These are phyloP conservation scores for Apiospora aurea DNA, from an alignment of 2,329 filamentous ascomycete species.

Conservation along the genomic window DNA sequence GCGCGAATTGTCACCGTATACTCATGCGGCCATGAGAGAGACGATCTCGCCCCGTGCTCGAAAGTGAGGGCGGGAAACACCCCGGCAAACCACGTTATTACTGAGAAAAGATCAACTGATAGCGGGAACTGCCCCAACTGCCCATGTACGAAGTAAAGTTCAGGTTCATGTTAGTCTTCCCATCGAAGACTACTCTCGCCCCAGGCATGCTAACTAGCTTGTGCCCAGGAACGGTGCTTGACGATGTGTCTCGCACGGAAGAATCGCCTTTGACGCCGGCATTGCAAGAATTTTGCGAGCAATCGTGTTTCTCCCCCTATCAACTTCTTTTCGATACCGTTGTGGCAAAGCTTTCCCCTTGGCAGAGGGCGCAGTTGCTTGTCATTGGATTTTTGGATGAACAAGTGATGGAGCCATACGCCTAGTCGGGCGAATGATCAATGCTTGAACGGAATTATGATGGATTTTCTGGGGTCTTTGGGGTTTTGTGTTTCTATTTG, in stretches of 20 bases:
- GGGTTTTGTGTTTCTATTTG: not conserved
- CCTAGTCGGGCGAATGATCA: not conserved
- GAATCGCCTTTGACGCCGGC: not conserved
- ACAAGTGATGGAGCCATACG: not conserved
- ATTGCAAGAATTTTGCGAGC: not conserved
- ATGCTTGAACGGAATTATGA: not conserved
- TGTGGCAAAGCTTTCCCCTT: not conserved
- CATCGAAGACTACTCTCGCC: not conserved
- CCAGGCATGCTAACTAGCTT: not conserved
- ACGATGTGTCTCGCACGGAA: not conserved
- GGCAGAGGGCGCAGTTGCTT: not conserved
- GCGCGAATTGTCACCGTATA: not conserved
- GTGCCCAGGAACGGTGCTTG: not conserved
- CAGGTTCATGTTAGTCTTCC: not conserved
- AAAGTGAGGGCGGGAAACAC: no score
- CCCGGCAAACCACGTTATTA: no score
- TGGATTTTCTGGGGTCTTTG: not conserved
- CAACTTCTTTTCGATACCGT: slow-evolving; percentile 7
- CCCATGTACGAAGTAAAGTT: not conserved
- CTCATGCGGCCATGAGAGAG: not conserved
- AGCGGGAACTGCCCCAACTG: not conserved
- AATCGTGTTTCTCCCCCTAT: not conserved
- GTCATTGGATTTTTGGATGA: not conserved
- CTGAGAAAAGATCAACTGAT: not conserved
- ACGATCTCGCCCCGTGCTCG: not conserved